Percentiles rank a stretch among this genome's conserved stretches.
Evolutionary conservation across 768 basidiomycete species (phyloP).

Genomic region (Mycena olivaceomarginata): DNA sequence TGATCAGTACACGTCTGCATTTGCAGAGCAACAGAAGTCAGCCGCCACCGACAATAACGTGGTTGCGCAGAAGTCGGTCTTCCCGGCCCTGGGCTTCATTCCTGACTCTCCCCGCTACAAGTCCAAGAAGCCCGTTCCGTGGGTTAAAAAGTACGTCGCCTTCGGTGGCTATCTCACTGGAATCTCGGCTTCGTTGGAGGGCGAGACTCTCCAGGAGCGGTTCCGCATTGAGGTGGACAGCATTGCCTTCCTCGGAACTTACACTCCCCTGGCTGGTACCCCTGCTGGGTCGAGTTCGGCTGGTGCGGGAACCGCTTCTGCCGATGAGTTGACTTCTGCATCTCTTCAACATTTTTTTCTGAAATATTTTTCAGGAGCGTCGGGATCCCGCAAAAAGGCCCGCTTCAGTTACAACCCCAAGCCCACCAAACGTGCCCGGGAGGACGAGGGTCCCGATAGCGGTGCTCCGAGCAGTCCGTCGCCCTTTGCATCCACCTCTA

Average conservation of each 20-base stretch:
- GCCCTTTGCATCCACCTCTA: too few species aligned
- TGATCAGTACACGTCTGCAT: slow-evolving; percentile 3
- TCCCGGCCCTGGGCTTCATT: background rate
- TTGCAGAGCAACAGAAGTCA: background rate
- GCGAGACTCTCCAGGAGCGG: background rate
- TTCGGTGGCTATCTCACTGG: background rate
- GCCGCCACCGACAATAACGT: background rate
- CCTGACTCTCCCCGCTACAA: slow-evolving; percentile 7
- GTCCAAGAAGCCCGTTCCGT: background rate
- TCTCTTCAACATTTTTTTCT: background rate
- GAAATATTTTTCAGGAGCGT: background rate
- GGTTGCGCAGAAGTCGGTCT: background rate
- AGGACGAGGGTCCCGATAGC: slow-evolving; percentile 1
- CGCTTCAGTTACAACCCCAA: background rate
- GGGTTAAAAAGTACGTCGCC: background rate
- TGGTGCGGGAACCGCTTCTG: too few species aligned
- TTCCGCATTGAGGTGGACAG: too few species aligned
- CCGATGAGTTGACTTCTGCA: background rate
- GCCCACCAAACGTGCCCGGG: background rate
- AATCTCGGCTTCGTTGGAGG: background rate
- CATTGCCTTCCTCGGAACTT: background rate
- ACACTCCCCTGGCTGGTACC: background rate
- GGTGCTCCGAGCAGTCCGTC: slow-evolving; percentile 2
- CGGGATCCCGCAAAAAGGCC: background rate
- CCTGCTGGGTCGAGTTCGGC: background rate